Conservation (phyloP, 2,329 filamentous ascomycete species). For the Botryotinia narcissicola region DNA sequence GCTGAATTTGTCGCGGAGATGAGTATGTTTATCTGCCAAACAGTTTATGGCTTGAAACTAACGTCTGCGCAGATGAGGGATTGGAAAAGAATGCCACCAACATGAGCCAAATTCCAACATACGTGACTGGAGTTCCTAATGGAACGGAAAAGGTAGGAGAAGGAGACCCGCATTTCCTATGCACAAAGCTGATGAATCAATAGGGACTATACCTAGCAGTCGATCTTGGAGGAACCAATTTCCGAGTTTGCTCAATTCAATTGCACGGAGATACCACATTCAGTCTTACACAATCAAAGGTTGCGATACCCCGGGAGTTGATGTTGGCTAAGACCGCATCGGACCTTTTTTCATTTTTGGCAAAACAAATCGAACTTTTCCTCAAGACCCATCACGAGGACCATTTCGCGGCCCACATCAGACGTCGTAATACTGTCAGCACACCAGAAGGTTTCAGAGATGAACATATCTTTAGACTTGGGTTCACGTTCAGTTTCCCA, state of each 20-base stretch:
- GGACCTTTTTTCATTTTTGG: conserved; percentile 89
- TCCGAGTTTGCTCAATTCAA: conserved; percentile 92
- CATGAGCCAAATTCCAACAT: conserved; percentile 94
- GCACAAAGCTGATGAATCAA: conserved; percentile 7
- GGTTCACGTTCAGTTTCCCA: conserved; percentile 99
- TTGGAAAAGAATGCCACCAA: conserved; percentile 73
- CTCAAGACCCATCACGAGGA: conserved; percentile 83
- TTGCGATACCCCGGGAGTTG: conserved; percentile 82
- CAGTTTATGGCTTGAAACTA: conserved; percentile 28
- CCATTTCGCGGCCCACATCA: conserved; percentile 71
- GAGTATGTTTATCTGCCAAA: conserved; percentile 50
- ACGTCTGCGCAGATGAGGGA: conserved; percentile 66
- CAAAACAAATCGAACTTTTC: conserved; percentile 88
- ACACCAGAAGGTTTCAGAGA: conserved; percentile 60
- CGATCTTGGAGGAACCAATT: conserved; percentile 97
- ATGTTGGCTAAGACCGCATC: conserved; percentile 86
- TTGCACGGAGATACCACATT: conserved; percentile 95
- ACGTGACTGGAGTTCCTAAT: conserved; percentile 93
- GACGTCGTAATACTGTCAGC: conserved; percentile 60
- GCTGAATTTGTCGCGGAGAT: conserved; percentile 85
- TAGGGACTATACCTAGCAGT: conserved; percentile 91
- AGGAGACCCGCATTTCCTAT: neutral
- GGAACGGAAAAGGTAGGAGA: conserved; percentile 84
- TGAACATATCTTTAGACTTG: conserved; percentile 83
- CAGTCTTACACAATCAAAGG: conserved; percentile 88